These are phyloP conservation scores for Cercospora sp. DNA, from an alignment of 2,329 filamentous ascomycete species.

Conservation along the genomic window DNA sequence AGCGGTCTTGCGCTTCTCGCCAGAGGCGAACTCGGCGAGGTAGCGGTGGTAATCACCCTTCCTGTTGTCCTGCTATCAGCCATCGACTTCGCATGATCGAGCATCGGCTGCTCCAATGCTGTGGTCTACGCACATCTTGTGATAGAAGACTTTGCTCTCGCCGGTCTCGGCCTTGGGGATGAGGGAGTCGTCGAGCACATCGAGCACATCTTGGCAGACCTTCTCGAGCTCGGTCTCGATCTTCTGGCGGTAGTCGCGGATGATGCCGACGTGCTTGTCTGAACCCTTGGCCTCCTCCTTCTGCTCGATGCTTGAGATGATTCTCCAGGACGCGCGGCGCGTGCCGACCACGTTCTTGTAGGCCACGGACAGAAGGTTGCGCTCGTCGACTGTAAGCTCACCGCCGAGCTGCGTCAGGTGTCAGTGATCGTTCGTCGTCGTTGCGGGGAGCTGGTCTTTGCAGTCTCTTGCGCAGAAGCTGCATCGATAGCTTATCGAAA, in stretches of 20 bases:
- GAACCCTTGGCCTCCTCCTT: constrained; percentile 99
- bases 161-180: constrained; percentile 95
- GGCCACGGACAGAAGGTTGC: constrained; percentile 94
- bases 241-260: constrained; percentile 97
- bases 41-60: constrained; percentile 98
- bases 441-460: background rate
- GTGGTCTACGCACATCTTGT: constrained; percentile 82
- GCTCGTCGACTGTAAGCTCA: constrained; percentile 68
- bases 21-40: constrained; percentile 87
- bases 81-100: background rate
- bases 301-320: constrained; percentile 99
- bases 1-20: constrained; percentile 87
- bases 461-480: constrained; percentile 22
- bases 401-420: constrained; percentile 56
- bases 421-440: constrained; percentile 18
- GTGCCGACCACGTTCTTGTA: constrained; percentile 99
- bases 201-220: constrained; percentile 96
- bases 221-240: constrained; percentile 96
- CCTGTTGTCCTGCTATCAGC: constrained; percentile 54
- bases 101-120: background rate
- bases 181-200: constrained; percentile 87
- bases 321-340: constrained; percentile 97
- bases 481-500: constrained; percentile 24
- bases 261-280: constrained; percentile 89
- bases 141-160: constrained; percentile 99